A percentile compares a stretch with the other conserved stretches of the same genome.
Evolutionary conservation across 129 eudicot species (phyloP).

Genomic region (Silybum marianum): DNA sequence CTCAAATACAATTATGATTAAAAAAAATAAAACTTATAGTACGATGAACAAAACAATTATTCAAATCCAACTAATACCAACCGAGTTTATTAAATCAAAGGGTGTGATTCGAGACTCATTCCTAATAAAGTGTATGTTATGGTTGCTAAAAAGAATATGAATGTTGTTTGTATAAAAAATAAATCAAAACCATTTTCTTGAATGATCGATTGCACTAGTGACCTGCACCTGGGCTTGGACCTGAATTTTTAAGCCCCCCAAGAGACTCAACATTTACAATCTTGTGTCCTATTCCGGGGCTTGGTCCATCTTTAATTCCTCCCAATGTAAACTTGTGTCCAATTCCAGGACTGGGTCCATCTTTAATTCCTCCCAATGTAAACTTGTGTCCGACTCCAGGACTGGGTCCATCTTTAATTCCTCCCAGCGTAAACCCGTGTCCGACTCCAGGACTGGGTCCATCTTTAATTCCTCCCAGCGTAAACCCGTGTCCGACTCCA

Average conservation of each 20-base stretch:
- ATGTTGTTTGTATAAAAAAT: background rate
- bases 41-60: background rate
- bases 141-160: background rate
- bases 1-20: background rate
- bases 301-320: slow-evolving; percentile 22
- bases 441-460: slow-evolving; percentile 8
- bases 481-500: slow-evolving; percentile 15
- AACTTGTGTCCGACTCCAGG: slow-evolving; percentile 36
- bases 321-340: slow-evolving; percentile 4
- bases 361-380: slow-evolving; percentile 38
- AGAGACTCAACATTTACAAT: slow-evolving; percentile 20
- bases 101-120: background rate
- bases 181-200: background rate
- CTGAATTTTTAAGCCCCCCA: slow-evolving; percentile 28
- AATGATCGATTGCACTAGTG: slow-evolving; percentile 11
- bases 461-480: slow-evolving; percentile 14
- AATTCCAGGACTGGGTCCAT: slow-evolving; percentile 29
- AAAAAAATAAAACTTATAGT: too few species aligned
- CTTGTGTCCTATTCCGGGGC: slow-evolving; percentile 34
- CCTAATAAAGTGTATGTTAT: background rate
- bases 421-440: slow-evolving; percentile 32
- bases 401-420: slow-evolving; percentile 42
- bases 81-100: background rate
- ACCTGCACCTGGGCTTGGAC: slow-evolving; percentile 46
- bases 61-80: background rate